Base-by-base conservation (phyloP, 805 yeast species). In the Hanseniaspora hatyaiensis region DNA sequence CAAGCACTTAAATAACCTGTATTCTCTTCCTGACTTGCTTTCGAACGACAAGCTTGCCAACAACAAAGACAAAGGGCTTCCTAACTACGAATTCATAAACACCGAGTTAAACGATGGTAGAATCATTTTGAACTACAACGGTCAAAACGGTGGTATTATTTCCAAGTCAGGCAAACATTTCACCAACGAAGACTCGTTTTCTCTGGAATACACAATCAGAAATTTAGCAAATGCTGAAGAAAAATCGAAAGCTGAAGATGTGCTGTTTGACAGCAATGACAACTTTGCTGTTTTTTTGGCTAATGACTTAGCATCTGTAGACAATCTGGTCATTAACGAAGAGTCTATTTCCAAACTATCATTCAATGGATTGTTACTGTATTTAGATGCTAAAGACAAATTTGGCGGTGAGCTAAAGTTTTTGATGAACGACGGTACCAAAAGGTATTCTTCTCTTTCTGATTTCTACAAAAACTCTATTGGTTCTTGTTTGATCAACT, bases 321-420 rank as follows among this genome's bases (percentile, higher is more conserved):
- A 30, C 6, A 26, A 16, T 24, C 8, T 37, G 8, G 15, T 31
- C 20, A 40, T 42, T 13, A 43, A 29, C 15, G 24, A 23, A 13
- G 20, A 42, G 4, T 36, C 18, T 9, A 39, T 42, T 19, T 18
- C 20, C 8, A 34, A 33, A 5, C 52, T 64, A 0, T 57, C 59
- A 11, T 82, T 66, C 54, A 79, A 77, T 54, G 94, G 94, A 19
- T 64, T 82, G 42, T 80, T 78, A 51, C 59, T 82, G 8, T 60
- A 76, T 38, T 61, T 80, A 40, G 82, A 80, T 57, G 69, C 70
- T 36, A 65, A 71, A 45, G 70, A 72, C 18, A 59, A 59, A 4
- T 62, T 70, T 16, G 72, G 75, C 3, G 64, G 73, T 3, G 74
- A 80, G 0, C 56, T 82, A 43, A 74, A 75, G 57, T 75, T 78